These are phyloP conservation scores for Tausonia pullulans DNA, from an alignment of 1,284 basidiomycete species.

Conservation along the genomic window DNA sequence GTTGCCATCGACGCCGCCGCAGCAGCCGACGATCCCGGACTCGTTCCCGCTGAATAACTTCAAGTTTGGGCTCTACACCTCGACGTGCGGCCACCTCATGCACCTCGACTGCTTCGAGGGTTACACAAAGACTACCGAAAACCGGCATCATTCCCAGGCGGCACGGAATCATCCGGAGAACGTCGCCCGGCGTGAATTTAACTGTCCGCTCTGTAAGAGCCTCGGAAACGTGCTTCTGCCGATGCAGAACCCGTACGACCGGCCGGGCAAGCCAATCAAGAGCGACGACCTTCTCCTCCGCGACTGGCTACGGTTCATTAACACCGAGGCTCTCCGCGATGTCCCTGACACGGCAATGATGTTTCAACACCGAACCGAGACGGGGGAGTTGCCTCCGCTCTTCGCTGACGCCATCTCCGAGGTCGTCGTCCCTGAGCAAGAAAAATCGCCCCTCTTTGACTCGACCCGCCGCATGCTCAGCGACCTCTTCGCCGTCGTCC, in stretches of 20 bases:
- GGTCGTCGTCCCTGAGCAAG: conserved; percentile 19
- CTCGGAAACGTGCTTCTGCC: conserved; percentile 90
- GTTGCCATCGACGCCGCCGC: too few species aligned
- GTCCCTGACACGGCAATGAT: conserved; percentile 31
- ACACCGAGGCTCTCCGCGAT: conserved; percentile 29
- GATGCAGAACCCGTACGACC: conserved; percentile 38
- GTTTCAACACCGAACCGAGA: conserved; percentile 34
- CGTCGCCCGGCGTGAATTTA: conserved; percentile 82
- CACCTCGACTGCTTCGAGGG: conserved; percentile 88
- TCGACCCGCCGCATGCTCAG: conserved; percentile 25
- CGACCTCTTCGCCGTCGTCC: conserved; percentile 27
- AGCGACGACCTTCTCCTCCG: conserved; percentile 20
- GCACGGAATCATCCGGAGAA: conserved; percentile 92
- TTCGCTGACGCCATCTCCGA: conserved; percentile 29
- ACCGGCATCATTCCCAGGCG: conserved; percentile 78
- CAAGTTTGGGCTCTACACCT: conserved; percentile 74
- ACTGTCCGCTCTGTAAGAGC: conserved; percentile 97
- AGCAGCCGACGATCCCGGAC: conserved; percentile 30
- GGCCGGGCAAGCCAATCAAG: conserved; percentile 17
- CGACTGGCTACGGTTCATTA: conserved; percentile 31
- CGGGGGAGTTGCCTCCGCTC: conserved; percentile 33
- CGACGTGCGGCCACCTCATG: conserved; percentile 96
- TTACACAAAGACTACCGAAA: conserved; percentile 76
- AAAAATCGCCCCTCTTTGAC: conserved; percentile 5
- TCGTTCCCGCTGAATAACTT: conserved; percentile 57